Percentiles rank a stretch among this genome's conserved stretches.
phyloP scores from a whole-genome alignment of 805 yeast species.

The Candida montana region DNA sequence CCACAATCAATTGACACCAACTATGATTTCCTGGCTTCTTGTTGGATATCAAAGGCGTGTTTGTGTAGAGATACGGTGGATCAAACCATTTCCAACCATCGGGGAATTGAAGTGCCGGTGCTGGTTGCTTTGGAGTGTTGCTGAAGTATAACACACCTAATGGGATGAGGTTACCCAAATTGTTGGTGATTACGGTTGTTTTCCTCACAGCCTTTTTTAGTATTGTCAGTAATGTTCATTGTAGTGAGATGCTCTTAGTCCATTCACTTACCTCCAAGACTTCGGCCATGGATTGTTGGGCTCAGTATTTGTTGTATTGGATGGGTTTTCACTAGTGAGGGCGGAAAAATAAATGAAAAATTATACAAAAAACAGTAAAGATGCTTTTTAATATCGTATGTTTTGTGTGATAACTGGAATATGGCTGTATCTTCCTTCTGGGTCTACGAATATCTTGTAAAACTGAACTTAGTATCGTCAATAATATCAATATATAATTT shows the following conservation, averaged over 20 bases:
- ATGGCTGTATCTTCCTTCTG: no score
- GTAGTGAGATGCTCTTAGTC: background rate
- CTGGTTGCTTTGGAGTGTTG: slow-evolving; percentile 36
- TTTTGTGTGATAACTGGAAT: no score
- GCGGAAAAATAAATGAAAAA: no score
- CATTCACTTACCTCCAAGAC: no score
- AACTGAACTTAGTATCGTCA: no score
- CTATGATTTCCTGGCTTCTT: slow-evolving; percentile 10
- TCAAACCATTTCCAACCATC: slow-evolving; percentile 57
- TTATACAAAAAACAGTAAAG: no score
- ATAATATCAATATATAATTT: no score
- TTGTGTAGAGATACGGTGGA: slow-evolving; percentile 30
- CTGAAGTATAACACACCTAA: slow-evolving; percentile 45
- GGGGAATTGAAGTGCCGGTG: slow-evolving; percentile 32
- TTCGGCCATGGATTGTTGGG: no score
- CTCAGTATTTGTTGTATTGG: no score
- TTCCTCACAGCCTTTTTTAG: slow-evolving; percentile 1
- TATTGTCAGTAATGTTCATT: background rate
- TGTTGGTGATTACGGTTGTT: slow-evolving; percentile 14
- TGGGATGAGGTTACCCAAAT: slow-evolving; percentile 29
- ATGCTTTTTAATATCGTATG: no score
- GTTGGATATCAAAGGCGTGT: slow-evolving; percentile 7
- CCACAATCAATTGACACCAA: slow-evolving; percentile 26
- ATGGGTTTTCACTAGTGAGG: no score
- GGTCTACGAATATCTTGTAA: no score